Conservation (phyloP, 1,139 yeast genomes). For the Candida labiduridarum region DNA sequence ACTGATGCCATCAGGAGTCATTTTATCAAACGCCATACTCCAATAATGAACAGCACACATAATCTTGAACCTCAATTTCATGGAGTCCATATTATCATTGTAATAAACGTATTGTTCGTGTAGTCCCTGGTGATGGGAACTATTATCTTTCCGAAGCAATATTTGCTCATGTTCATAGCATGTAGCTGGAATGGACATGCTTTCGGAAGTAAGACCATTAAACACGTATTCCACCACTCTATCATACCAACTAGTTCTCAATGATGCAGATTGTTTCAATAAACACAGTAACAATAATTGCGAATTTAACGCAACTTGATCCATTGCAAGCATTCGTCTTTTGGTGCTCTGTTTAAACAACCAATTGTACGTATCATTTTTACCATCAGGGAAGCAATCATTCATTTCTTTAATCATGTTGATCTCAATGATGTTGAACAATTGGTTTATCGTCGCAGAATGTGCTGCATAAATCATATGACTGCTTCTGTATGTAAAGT, state of each 20-base stretch:
- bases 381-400: slow-evolving; percentile 2
- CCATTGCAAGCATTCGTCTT: slow-evolving; percentile 5
- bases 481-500: slow-evolving; percentile 22
- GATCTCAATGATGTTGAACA: slow-evolving; percentile 25
- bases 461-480: slow-evolving; percentile 28
- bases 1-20: slow-evolving; percentile 11
- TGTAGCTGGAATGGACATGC: slow-evolving; percentile 22
- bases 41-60: slow-evolving; percentile 24
- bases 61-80: slow-evolving; percentile 30
- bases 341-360: background rate
- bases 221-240: slow-evolving; percentile 32
- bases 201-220: slow-evolving; percentile 25
- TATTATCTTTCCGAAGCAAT: slow-evolving; percentile 19
- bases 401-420: slow-evolving; percentile 20
- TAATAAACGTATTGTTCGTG: slow-evolving; percentile 12
- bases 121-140: background rate
- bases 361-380: slow-evolving; percentile 9
- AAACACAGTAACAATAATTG: slow-evolving; percentile 16
- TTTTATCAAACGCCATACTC: slow-evolving; percentile 19
- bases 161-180: slow-evolving; percentile 32
- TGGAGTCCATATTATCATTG: slow-evolving; percentile 30
- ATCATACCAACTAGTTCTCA: slow-evolving; percentile 32
- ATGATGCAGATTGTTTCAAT: slow-evolving; percentile 22
- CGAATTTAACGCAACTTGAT: slow-evolving; percentile 9
- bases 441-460: slow-evolving; percentile 19